These are phyloP conservation scores for Biscogniauxia marginata DNA, from an alignment of 2,329 filamentous ascomycete species.

Conservation along the genomic window DNA sequence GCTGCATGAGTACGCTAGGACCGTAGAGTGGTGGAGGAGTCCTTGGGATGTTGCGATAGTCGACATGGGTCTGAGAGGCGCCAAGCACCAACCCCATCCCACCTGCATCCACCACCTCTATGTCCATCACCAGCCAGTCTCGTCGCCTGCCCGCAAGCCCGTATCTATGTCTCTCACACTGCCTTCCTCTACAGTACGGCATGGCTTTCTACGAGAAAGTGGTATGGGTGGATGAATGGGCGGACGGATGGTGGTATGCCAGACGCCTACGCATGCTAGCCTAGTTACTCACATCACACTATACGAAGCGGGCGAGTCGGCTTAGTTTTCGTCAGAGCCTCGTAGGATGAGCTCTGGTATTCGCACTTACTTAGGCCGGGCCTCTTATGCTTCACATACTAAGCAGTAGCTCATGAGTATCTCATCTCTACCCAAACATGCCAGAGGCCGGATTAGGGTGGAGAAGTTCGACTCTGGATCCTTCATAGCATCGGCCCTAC, in stretches of 20 bases:
- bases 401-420: neutral
- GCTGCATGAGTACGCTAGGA: conserved; percentile 25
- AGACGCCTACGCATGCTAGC: too few relatives aligned
- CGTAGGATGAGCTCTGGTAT: neutral
- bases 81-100: conserved; percentile 29
- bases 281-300: neutral
- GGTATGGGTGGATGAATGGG: conserved; percentile 4
- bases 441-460: conserved; percentile 19
- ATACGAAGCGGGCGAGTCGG: conserved; percentile 4
- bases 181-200: conserved; percentile 1
- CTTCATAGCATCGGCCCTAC: conserved; percentile 22
- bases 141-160: neutral
- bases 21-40: conserved; percentile 25
- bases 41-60: conserved; percentile 22
- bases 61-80: conserved; percentile 28
- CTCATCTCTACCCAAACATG: conserved; percentile 14
- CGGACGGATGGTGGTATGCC: neutral
- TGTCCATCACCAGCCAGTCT: conserved; percentile 13
- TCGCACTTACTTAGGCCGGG: neutral
- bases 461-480: conserved; percentile 17
- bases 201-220: conserved; percentile 14
- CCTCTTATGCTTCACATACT: neutral
- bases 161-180: conserved; percentile 1
- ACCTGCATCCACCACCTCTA: conserved; percentile 19
- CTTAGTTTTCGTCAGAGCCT: neutral